Evolutionary conservation across 2,329 filamentous ascomycete species (phyloP).

Genomic region (Monosporascus sp.): DNA sequence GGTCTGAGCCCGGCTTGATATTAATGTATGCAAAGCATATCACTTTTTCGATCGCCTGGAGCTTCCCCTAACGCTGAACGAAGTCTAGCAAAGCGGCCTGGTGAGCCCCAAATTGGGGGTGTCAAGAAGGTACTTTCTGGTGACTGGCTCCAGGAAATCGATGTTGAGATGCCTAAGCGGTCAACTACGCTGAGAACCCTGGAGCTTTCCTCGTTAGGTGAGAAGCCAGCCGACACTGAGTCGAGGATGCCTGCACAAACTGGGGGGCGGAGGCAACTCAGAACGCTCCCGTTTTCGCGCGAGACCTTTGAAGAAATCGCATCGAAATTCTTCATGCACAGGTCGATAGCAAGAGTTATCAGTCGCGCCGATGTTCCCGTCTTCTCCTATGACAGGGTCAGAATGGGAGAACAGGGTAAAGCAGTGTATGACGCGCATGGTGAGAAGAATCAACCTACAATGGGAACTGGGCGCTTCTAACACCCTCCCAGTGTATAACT

Average conservation of each 20-base stretch:
- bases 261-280: constrained; percentile 3
- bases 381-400: constrained; percentile 11
- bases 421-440: constrained; percentile 7
- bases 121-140: background rate
- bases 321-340: constrained; percentile 12
- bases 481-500: constrained; percentile 17
- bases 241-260: background rate
- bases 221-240: background rate
- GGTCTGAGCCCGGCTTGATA: background rate
- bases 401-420: constrained; percentile 3
- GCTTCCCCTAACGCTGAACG: background rate
- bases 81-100: background rate
- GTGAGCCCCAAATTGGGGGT: background rate
- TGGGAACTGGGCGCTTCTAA: background rate
- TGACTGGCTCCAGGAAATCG: background rate
- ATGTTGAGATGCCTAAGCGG: background rate
- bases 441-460: background rate
- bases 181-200: background rate
- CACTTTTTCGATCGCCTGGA: background rate
- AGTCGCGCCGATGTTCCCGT: constrained; percentile 18
- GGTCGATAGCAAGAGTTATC: constrained; percentile 16
- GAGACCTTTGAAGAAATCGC: constrained; percentile 11
- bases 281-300: constrained; percentile 15
- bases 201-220: background rate
- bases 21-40: background rate